Evolutionary conservation across 108 stramenopile species (phyloP), one percentile per base, ranked within the genome.

Genomic region (Cyclotella atomus): DNA sequence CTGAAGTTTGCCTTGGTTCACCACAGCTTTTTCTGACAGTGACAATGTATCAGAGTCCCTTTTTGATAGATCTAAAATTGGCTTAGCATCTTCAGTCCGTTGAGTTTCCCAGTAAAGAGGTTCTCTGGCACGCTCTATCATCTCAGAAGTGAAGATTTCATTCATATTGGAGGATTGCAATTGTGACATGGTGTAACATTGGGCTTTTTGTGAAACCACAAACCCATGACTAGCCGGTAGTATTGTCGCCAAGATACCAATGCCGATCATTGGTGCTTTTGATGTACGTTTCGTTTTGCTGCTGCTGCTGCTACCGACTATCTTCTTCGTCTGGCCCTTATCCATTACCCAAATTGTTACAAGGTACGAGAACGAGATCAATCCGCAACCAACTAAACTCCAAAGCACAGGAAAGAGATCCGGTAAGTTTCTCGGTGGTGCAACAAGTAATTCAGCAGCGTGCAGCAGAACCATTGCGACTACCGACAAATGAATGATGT

Each of bases 381-480:
- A 63, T 14, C 68, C 90, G 68, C 92, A 94, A 12, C 90, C 92
- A 27, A 73, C 71, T 3, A 91, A 56, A 78, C 85, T 88, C 89
- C 88, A 94, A 29, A 94, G 57, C 2, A 94, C 92, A 32, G 87
- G 81, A 60, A 80, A 94, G 21, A 94, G 46, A 84, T 94, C 90
- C 29, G 92, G 92, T 38, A 90, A 68, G 24, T 76, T 55, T 1
- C 68, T 8, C 15, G 93, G 90, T 46, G 83, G 70, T 9, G 56
- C 19, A 49, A 91, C 38, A 0, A 56, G 8, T 12, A 68, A 56
- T 65, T 91, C 86, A 52, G 59, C 57, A 9, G 77, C 25, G 64
- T 94, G 93, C 60, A 91, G 38, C 1, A 56, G 28, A 9, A 88
- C 56, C 89, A 91, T 90, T 19, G 50, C 64, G 23, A 70, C 28